These are phyloP conservation scores for Penicillium sp. DNA, from an alignment of 2,329 filamentous ascomycete species.

Conservation along the genomic window DNA sequence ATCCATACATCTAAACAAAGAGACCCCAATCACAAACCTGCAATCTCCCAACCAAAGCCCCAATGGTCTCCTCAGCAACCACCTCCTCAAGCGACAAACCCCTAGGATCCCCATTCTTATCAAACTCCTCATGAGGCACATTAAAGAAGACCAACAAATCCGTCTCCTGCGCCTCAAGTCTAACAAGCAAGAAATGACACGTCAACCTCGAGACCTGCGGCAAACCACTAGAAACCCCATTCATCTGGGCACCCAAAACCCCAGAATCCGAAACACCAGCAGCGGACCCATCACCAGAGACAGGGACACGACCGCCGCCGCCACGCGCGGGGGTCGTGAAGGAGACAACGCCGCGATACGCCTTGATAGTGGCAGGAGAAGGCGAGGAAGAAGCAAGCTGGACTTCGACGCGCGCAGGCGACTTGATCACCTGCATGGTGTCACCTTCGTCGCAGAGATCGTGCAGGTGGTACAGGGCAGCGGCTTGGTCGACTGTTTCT, in stretches of 20 bases:
- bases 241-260: background rate
- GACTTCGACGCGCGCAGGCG: constrained; percentile 51
- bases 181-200: constrained; percentile 66
- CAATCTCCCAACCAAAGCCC: constrained; percentile 59
- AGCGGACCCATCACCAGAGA: background rate
- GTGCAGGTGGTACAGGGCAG: constrained; percentile 54
- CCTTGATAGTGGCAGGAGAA: constrained; percentile 9
- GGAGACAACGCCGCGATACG: constrained; percentile 25
- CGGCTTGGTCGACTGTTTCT: constrained; percentile 57
- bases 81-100: constrained; percentile 60
- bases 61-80: constrained; percentile 28
- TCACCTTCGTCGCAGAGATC: constrained; percentile 60
- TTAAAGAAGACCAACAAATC: constrained; percentile 82
- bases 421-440: constrained; percentile 58
- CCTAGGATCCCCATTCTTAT: constrained; percentile 59
- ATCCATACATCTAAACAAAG: constrained; percentile 43
- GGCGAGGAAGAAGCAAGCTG: constrained; percentile 33
- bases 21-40: constrained; percentile 72
- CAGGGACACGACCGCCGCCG: background rate
- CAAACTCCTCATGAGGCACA: constrained; percentile 71
- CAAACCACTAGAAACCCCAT: background rate
- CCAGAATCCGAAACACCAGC: background rate
- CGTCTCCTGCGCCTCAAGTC: constrained; percentile 64
- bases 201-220: constrained; percentile 44
- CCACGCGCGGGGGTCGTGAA: constrained; percentile 18